These are phyloP conservation scores for Neopestalotiopsis rosae DNA, from an alignment of 2,329 filamentous ascomycete genomes.

Conservation along the genomic window DNA sequence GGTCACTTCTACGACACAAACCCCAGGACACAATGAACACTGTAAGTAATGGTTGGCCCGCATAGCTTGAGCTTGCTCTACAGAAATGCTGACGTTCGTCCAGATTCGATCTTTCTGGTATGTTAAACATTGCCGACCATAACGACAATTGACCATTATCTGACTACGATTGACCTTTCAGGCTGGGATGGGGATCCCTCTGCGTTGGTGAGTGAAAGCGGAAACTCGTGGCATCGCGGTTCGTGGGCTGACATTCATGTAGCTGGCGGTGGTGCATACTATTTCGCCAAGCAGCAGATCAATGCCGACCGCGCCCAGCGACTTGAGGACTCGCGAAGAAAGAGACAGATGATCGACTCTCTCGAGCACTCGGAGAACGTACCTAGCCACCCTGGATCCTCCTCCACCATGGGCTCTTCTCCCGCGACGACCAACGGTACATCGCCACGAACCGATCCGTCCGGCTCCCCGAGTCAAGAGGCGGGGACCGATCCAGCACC, in stretches of 20 bases:
- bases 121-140: slow-evolving; percentile 2
- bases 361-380: slow-evolving; percentile 54
- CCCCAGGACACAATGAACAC: slow-evolving; percentile 22
- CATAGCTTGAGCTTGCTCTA: not conserved
- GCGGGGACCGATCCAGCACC: slow-evolving; percentile 81
- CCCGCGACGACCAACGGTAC: slow-evolving; percentile 45
- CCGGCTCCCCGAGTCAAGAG: slow-evolving; percentile 72
- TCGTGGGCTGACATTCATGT: slow-evolving; percentile 26
- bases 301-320: slow-evolving; percentile 83
- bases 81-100: slow-evolving; percentile 10
- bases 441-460: slow-evolving; percentile 63
- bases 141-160: not conserved
- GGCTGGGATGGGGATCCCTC: slow-evolving; percentile 90
- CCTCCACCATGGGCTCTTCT: slow-evolving; percentile 42
- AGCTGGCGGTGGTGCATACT: slow-evolving; percentile 93
- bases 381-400: slow-evolving; percentile 39
- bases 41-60: slow-evolving; percentile 17
- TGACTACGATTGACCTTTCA: slow-evolving; percentile 40
- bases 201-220: slow-evolving; percentile 72
- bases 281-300: slow-evolving; percentile 93
- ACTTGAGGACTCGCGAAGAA: slow-evolving; percentile 69
- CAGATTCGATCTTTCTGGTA: slow-evolving; percentile 27
- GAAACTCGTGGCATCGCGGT: slow-evolving; percentile 15
- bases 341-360: slow-evolving; percentile 64
- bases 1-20: not conserved